phyloP scores from a whole-genome alignment of 192 early-diverging fungal species.

The Bifiguratus adelaidae region DNA sequence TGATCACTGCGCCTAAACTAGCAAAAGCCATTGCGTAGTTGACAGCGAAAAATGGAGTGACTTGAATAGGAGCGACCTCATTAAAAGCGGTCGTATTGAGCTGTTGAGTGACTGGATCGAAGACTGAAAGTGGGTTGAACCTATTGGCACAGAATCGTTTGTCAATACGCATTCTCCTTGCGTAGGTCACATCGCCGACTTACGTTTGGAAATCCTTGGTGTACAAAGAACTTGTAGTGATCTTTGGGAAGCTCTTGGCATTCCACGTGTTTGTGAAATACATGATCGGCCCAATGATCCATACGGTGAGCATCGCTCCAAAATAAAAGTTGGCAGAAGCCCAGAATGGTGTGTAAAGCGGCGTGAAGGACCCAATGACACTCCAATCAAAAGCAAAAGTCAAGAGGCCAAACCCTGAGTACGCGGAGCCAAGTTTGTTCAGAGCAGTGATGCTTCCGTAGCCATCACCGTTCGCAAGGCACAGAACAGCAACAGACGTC shows the following conservation, averaged over 20 bases:
- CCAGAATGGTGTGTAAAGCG: constrained; percentile 65
- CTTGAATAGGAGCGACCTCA: constrained; percentile 48
- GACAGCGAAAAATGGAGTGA: constrained; percentile 55
- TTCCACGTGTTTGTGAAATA: constrained; percentile 54
- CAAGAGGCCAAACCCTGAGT: constrained; percentile 56
- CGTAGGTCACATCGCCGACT: constrained; percentile 43
- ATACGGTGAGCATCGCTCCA: constrained; percentile 63
- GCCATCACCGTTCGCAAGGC: constrained; percentile 17
- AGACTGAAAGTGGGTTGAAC: constrained; percentile 46
- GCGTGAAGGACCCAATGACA: constrained; percentile 42
- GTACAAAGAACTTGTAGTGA: constrained; percentile 12
- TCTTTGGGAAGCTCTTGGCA: neutral
- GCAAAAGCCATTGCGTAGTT: constrained; percentile 61
- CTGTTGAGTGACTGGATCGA: constrained; percentile 34
- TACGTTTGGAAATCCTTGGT: constrained; percentile 51
- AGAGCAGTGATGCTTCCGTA: neutral
- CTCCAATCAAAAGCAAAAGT: constrained; percentile 72
- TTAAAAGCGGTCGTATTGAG: constrained; percentile 45
- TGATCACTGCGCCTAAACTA: constrained; percentile 52
- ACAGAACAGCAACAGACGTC: constrained; percentile 51
- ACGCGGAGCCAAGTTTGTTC: constrained; percentile 37
- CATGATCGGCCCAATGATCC: constrained; percentile 59
- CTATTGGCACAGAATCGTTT: constrained; percentile 27
- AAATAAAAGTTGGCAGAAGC: constrained; percentile 60
- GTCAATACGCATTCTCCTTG: neutral